Conservation (phyloP, 176 grass and related monocot genomes). For the Tillandsia leiboldiana region DNA sequence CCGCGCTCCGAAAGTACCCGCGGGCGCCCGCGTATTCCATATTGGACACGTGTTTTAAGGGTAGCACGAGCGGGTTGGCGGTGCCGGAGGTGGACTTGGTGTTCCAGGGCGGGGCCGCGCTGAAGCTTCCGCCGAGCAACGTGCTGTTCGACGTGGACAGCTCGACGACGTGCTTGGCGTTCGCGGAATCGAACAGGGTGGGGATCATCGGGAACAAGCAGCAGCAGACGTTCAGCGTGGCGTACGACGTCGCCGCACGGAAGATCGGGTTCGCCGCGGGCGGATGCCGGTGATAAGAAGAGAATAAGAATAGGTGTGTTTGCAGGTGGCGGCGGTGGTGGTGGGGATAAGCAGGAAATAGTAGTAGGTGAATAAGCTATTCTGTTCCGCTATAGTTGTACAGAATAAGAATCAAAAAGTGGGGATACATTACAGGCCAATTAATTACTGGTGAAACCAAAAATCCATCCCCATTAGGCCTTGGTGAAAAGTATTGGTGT, state of each 20-base stretch:
- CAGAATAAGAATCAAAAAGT: too few species aligned
- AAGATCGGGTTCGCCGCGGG: slow-evolving; percentile 63
- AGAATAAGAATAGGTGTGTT: too few species aligned
- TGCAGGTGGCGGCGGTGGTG: too few species aligned
- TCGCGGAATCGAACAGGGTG: slow-evolving; percentile 31
- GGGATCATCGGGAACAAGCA: slow-evolving; percentile 79
- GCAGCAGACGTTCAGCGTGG: slow-evolving; percentile 69
- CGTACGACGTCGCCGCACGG: slow-evolving; percentile 48
- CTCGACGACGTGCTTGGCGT: slow-evolving; percentile 68
- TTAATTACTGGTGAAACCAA: too few species aligned
- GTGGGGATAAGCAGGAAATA: too few species aligned
- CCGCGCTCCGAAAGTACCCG: slow-evolving; percentile 19
- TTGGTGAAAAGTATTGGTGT: too few species aligned
- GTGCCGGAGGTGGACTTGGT: slow-evolving; percentile 37
- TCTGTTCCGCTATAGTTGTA: too few species aligned
- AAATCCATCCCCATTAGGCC: too few species aligned
- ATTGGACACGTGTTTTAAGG: slow-evolving; percentile 74
- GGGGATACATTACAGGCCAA: too few species aligned
- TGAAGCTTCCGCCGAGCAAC: slow-evolving; percentile 34
- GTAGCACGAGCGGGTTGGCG: slow-evolving; percentile 21
- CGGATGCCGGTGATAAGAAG: slow-evolving; percentile 45
- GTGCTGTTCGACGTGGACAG: slow-evolving; percentile 55
- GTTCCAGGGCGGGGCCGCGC: slow-evolving; percentile 41
- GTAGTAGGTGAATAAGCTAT: too few species aligned
- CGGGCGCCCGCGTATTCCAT: slow-evolving; percentile 37